Evolutionary conservation across 805 yeast genomes (phyloP).

Genomic region (Priceomyces castillae): DNA sequence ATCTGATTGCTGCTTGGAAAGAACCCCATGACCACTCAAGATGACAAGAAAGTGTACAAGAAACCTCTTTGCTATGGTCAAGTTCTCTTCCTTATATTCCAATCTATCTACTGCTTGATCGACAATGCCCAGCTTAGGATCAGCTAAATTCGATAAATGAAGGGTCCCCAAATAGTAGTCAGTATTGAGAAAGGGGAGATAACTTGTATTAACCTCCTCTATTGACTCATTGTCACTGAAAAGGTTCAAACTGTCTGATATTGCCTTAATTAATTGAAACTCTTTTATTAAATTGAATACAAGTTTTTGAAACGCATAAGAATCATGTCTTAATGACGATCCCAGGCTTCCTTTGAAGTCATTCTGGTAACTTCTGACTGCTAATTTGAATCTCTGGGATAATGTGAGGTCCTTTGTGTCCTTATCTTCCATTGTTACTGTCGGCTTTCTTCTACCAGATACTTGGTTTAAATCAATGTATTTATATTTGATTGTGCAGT

Average conservation of each 20-base stretch:
- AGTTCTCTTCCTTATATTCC: slow-evolving; percentile 24
- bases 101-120: slow-evolving; percentile 15
- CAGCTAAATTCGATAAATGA: slow-evolving; percentile 12
- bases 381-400: slow-evolving; percentile 7
- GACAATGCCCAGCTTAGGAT: slow-evolving; percentile 25
- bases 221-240: slow-evolving; percentile 71
- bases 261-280: slow-evolving; percentile 42
- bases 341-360: slow-evolving; percentile 3
- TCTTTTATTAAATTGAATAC: slow-evolving; percentile 37
- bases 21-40: slow-evolving; percentile 43
- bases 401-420: slow-evolving; percentile 6
- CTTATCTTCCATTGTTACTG: neutral
- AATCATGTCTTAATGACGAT: slow-evolving; percentile 22
- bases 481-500: no score
- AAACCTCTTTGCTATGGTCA: slow-evolving; percentile 35
- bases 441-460: neutral
- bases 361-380: slow-evolving; percentile 6
- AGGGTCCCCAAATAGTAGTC: slow-evolving; percentile 54
- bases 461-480: no score
- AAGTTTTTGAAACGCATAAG: slow-evolving; percentile 37
- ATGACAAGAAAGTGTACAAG: slow-evolving; percentile 44
- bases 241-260: slow-evolving; percentile 49
- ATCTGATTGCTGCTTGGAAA: slow-evolving; percentile 34
- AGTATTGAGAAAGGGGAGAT: slow-evolving; percentile 57
- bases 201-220: slow-evolving; percentile 64